Base-by-base conservation (phyloP, 352 stramenopile species). In the Phytophthora cactorum region DNA sequence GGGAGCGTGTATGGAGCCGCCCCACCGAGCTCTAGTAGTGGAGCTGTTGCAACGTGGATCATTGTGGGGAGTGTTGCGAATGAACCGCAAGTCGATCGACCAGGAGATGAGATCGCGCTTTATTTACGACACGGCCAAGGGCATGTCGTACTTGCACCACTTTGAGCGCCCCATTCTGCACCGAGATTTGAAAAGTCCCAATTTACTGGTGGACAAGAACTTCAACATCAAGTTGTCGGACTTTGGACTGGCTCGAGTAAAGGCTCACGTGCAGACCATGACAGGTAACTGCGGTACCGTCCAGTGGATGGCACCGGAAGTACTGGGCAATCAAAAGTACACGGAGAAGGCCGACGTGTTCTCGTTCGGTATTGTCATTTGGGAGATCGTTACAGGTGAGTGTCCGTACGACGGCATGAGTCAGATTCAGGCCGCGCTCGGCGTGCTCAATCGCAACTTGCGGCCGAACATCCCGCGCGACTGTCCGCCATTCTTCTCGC, bases 11-110 rank as follows among this genome's bases (percentile, higher is more conserved):
- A 88, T 98, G 61, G 81, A 96, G n/a, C 90, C 95, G 29, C 93
- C 92, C 2, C 92, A 98, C 71, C 81, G 94, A n/a, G 93, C 91
- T 9, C 93, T 98, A 9, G 82, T 99, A 11, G 97, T 97, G 11
- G 95, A 99, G 72, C 76, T 98, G 3, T 83, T 97, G 50, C 88
- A 89, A 22, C 89, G 95, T 28, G 95, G 95, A 14, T 98, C 89
- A 2, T 69, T 98, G 3, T 98, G 92, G 90, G 92, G 97, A 53
- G 90, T 97, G 29, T 70, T 99, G 5, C 76, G 81, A 22, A 89
- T 77, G 58, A 80, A 86, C 67, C 74, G 75, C 49, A 79, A 77
- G 52, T 84, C 79, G 4, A 80, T 91, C 44, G 72, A 82, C 45
- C 63, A 84, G 43, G 74, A 83, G 29, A 84, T 89, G 81, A 68